These are phyloP conservation scores for Tuber umbilicatum DNA, from an alignment of 495 filamentous ascomycete species.

Conservation along the genomic window DNA sequence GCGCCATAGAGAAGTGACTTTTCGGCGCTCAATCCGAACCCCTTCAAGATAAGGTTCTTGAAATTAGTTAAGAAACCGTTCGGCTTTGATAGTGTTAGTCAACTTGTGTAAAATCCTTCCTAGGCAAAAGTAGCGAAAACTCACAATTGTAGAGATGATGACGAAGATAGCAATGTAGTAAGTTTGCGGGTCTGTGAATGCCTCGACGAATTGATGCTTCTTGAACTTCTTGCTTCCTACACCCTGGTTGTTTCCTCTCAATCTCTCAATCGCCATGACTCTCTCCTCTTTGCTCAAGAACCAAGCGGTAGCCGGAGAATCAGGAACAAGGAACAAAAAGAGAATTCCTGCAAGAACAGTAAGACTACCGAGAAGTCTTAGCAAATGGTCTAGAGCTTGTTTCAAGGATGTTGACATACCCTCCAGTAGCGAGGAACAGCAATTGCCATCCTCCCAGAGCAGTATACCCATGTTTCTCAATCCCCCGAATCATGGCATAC, in stretches of 20 bases:
- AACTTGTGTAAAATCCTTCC: not conserved
- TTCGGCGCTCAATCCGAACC: not conserved
- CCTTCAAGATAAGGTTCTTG: not conserved
- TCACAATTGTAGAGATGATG: not conserved
- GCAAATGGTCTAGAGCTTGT: constrained; percentile 53
- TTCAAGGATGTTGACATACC: constrained; percentile 49
- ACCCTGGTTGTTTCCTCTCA: constrained; percentile 60
- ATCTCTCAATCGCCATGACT: constrained; percentile 53
- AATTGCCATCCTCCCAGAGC: constrained; percentile 52
- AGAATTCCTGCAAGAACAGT: constrained; percentile 47
- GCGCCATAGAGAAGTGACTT: constrained; percentile 2
- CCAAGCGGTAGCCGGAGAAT: constrained; percentile 48
- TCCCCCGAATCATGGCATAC: constrained; percentile 3
- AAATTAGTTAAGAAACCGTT: not conserved
- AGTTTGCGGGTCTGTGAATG: constrained; percentile 49
- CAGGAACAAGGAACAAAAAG: constrained; percentile 48
- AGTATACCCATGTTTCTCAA: constrained; percentile 45
- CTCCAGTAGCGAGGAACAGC: constrained; percentile 46
- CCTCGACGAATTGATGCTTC: constrained; percentile 53
- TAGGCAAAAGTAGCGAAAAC: not conserved
- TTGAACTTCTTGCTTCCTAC: constrained; percentile 66
- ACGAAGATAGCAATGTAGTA: constrained; percentile 1
- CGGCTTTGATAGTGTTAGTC: not conserved
- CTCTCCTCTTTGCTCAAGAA: constrained; percentile 48
- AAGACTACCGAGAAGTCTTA: constrained; percentile 46